Conservation (phyloP, 2,329 filamentous ascomycete species). For the Hypomyces rosellus region DNA sequence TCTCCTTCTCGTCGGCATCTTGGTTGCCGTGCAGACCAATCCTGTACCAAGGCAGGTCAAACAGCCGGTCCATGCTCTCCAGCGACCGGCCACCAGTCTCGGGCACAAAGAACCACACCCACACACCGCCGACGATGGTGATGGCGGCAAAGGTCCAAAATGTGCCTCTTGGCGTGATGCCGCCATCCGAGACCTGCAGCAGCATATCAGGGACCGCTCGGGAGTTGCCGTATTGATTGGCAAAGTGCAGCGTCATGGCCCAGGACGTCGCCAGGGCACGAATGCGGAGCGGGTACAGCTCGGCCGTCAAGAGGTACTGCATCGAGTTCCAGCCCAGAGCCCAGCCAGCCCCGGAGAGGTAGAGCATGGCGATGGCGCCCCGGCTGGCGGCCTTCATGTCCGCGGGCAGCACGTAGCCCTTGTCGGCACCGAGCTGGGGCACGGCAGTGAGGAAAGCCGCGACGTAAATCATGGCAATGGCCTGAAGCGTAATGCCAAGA, state of each 20-base stretch:
- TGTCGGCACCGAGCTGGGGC: conserved; percentile 48
- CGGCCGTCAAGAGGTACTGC: conserved; percentile 72
- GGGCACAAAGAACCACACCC: conserved; percentile 67
- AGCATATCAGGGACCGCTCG: conserved; percentile 73
- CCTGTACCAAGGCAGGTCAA: conserved; percentile 66
- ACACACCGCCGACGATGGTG: conserved; percentile 59
- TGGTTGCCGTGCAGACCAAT: conserved; percentile 56
- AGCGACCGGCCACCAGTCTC: conserved; percentile 62
- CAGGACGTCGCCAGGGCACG: conserved; percentile 64
- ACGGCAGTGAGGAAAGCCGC: conserved; percentile 57
- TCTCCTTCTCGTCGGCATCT: conserved; percentile 44
- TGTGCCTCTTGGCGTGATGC: conserved; percentile 56
- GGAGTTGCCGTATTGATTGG: conserved; percentile 71
- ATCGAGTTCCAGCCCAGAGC: conserved; percentile 68
- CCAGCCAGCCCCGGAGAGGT: conserved; percentile 62
- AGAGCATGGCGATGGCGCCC: conserved; percentile 68
- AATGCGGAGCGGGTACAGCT: conserved; percentile 70
- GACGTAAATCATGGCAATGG: conserved; percentile 56
- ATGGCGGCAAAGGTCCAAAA: conserved; percentile 71
- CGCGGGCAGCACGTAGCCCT: conserved; percentile 40
- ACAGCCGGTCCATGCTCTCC: conserved; percentile 66
- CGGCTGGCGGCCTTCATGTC: conserved; percentile 51
- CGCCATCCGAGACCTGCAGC: conserved; percentile 38
- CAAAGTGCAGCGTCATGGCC: conserved; percentile 74
- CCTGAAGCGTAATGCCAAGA: conserved; percentile 54